Evolutionary conservation across 2,329 filamentous ascomycete species (phyloP), one percentile per base, ranked within the genome.

Genomic region (Fusarium cyanostomum): DNA sequence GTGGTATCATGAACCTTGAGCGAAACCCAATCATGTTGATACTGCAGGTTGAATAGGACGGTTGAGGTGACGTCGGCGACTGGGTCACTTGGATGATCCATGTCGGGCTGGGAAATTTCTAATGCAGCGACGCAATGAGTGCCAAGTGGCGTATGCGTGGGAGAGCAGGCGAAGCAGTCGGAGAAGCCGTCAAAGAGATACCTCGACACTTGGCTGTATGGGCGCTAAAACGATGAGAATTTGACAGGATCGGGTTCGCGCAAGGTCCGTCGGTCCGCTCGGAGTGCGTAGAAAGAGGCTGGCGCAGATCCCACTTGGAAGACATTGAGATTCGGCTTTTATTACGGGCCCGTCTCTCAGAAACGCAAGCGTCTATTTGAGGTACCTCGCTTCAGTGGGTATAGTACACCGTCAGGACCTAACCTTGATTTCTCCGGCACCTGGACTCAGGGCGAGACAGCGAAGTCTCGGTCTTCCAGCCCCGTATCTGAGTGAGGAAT

Each of bases 11-110:
- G 82, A 16, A 86, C 71, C 44, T 82, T 75, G 41, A 94, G 76
- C 18, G 81, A 74, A 18, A 84, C 85, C 92, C 92, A 95, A 72
- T 89, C 84, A 75, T 94, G 91, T 74, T 94, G 90, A 73, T 90
- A 82, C 67, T 85, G 81, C 43, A 95, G 85, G 74, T 94, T 93
- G 74, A 89, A 84, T 50, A 86, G 80, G 45, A 94, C 87, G 45
- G 86, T 70, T 12, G 68, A 55, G 11, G 76, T 70, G 53, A 80
- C 68, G 44, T 71, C 58, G 37, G 38, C 51, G 24, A 72, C 54
- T 8, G 68, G 51, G 27, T 42, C 45, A 31, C 50, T 57, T 43
- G 31, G 24, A 39, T 24, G 46, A 46, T 64, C 52, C 66, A 70
- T 70, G 24, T 28, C 33, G 45, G 45, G 45, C 28, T 35, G 28